Evolutionary conservation across 805 yeast species (phyloP).

Genomic region (Pichia paraexigua): DNA sequence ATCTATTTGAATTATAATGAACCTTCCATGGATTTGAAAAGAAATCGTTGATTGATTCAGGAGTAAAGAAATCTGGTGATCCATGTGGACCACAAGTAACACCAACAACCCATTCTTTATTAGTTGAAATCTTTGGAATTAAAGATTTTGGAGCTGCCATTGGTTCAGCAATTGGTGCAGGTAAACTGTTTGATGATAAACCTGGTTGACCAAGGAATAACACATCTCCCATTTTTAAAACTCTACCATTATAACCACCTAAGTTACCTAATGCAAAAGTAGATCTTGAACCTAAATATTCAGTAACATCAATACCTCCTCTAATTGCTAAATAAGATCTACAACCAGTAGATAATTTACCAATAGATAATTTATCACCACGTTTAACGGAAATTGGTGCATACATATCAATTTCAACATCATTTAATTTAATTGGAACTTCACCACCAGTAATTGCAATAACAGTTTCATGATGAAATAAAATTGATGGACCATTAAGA

Average conservation of each 20-base stretch:
- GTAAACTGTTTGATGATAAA: constrained; percentile 57
- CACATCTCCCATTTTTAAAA: constrained; percentile 86
- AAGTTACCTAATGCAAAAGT: constrained; percentile 89
- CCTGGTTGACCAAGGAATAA: constrained; percentile 77
- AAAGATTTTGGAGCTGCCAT: constrained; percentile 43
- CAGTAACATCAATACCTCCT: constrained; percentile 91
- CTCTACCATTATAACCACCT: constrained; percentile 95
- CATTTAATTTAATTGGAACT: constrained; percentile 61
- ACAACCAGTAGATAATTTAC: constrained; percentile 77
- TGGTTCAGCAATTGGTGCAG: constrained; percentile 66
- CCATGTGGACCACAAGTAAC: constrained; percentile 98
- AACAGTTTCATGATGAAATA: constrained; percentile 74
- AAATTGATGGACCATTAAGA: constrained; percentile 73
- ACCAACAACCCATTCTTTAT: constrained; percentile 71
- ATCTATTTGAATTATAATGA: constrained; percentile 94
- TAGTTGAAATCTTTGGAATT: constrained; percentile 43
- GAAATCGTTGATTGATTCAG: constrained; percentile 68
- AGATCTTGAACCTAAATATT: constrained; percentile 91
- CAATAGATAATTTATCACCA: constrained; percentile 75
- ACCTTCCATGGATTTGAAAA: constrained; percentile 82
- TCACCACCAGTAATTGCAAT: constrained; percentile 86
- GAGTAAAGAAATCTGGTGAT: constrained; percentile 85
- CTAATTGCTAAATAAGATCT: constrained; percentile 84
- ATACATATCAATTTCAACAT: constrained; percentile 50
- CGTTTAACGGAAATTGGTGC: constrained; percentile 60